These are phyloP conservation scores for Immersiella caudata DNA, from an alignment of 495 filamentous ascomycete genomes.

Conservation along the genomic window DNA sequence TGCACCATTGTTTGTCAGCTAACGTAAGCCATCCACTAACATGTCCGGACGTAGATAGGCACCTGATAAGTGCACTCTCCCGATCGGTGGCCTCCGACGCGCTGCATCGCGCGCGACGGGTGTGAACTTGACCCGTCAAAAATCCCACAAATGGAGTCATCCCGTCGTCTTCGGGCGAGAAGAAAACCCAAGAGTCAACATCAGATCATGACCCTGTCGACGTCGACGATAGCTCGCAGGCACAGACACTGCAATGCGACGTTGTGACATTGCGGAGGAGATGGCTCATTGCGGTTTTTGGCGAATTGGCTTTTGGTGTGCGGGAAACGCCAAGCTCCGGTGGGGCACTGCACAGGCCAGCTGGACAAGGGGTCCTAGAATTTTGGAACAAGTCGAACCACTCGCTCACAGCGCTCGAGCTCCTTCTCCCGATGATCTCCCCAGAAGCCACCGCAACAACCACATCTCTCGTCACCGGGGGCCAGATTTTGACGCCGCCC, in stretches of 20 bases:
- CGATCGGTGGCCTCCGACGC: background rate
- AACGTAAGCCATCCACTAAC: slow-evolving; percentile 5
- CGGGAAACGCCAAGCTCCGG: background rate
- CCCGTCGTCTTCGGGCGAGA: background rate
- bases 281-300: background rate
- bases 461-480: background rate
- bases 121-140: background rate
- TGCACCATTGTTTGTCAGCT: slow-evolving; percentile 3
- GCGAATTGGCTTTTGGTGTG: background rate
- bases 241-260: background rate
- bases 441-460: background rate
- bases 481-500: background rate
- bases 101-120: background rate
- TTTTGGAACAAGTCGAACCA: background rate
- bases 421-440: background rate
- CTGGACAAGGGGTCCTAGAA: background rate
- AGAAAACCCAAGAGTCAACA: background rate
- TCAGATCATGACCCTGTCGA: background rate
- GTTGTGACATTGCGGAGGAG: background rate
- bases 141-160: background rate
- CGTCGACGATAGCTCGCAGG: background rate
- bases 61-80: background rate
- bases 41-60: background rate
- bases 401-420: background rate
- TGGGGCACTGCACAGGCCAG: background rate